Percentiles rank a stretch among this genome's conserved stretches.
These are phyloP conservation scores for Scheffersomyces parashehatae DNA, from an alignment of 1,139 yeast species.

Conservation along the genomic window DNA sequence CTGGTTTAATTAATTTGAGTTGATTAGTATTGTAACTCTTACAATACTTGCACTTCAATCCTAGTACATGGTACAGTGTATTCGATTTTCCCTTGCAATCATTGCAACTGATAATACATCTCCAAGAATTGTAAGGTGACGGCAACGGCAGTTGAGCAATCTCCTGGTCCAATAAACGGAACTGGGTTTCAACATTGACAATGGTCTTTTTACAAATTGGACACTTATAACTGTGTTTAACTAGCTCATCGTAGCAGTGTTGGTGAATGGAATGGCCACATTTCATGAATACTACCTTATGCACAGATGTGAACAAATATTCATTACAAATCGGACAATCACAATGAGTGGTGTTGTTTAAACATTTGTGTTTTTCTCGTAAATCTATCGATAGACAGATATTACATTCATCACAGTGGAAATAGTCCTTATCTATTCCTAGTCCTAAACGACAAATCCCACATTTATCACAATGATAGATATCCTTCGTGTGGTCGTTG, in stretches of 20 bases:
- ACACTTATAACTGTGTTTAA: slow-evolving; percentile 81
- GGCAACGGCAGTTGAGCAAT: slow-evolving; percentile 78
- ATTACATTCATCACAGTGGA: slow-evolving; percentile 89
- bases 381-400: slow-evolving; percentile 84
- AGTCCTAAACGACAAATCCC: slow-evolving; percentile 90
- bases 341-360: slow-evolving; percentile 84
- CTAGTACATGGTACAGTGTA: slow-evolving; percentile 78
- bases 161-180: slow-evolving; percentile 82
- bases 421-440: slow-evolving; percentile 84
- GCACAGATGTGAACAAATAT: slow-evolving; percentile 82
- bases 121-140: slow-evolving; percentile 74
- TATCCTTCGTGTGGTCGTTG: slow-evolving; percentile 75
- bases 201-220: slow-evolving; percentile 87
- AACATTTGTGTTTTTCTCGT: slow-evolving; percentile 76
- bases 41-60: slow-evolving; percentile 85
- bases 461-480: slow-evolving; percentile 90
- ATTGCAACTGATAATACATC: slow-evolving; percentile 76
- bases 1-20: slow-evolving; percentile 60
- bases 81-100: slow-evolving; percentile 87
- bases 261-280: slow-evolving; percentile 97
- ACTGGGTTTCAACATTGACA: slow-evolving; percentile 84
- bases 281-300: slow-evolving; percentile 85
- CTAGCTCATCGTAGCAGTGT: slow-evolving; percentile 74
- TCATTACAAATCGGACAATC: slow-evolving; percentile 94
- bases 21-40: slow-evolving; percentile 84